Evolutionary conservation across 1,284 basidiomycete genomes (phyloP).

Genomic region (Phylloboletellus chloephorus): DNA sequence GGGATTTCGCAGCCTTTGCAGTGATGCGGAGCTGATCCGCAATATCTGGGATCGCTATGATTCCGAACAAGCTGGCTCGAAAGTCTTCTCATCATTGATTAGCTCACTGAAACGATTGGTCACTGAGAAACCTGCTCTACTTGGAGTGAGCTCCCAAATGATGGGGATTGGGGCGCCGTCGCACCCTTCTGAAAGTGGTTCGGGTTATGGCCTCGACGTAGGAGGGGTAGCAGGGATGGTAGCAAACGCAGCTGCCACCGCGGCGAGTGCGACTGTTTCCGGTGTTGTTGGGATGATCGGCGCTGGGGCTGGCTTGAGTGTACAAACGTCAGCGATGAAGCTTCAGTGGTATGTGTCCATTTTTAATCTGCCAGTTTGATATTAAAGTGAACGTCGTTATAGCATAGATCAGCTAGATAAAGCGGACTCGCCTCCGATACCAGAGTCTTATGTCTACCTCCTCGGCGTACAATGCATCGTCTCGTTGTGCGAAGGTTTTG

Average conservation of each 20-base stretch:
- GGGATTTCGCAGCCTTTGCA: slow-evolving; percentile 56
- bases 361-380: background rate
- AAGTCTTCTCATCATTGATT: slow-evolving; percentile 77
- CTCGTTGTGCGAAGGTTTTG: slow-evolving; percentile 85
- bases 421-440: slow-evolving; percentile 87
- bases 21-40: slow-evolving; percentile 76
- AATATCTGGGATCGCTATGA: slow-evolving; percentile 82
- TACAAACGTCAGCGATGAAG: slow-evolving; percentile 74
- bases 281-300: slow-evolving; percentile 71
- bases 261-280: slow-evolving; percentile 74
- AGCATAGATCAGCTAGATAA: slow-evolving; percentile 97
- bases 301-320: slow-evolving; percentile 60
- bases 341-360: slow-evolving; percentile 63
- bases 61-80: slow-evolving; percentile 51
- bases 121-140: slow-evolving; percentile 79
- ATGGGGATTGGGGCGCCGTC: slow-evolving; percentile 64
- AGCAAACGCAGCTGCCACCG: slow-evolving; percentile 75
- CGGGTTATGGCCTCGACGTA: slow-evolving; percentile 51
- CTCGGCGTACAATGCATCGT: slow-evolving; percentile 86
- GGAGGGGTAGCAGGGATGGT: slow-evolving; percentile 80
- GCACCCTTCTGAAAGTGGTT: slow-evolving; percentile 33
- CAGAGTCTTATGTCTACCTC: slow-evolving; percentile 89
- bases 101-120: slow-evolving; percentile 78
- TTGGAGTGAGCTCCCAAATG: slow-evolving; percentile 79
- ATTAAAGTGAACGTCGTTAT: slow-evolving; percentile 5